Conservation (phyloP, 805 yeast species). For the Barnettozyma populi region DNA sequence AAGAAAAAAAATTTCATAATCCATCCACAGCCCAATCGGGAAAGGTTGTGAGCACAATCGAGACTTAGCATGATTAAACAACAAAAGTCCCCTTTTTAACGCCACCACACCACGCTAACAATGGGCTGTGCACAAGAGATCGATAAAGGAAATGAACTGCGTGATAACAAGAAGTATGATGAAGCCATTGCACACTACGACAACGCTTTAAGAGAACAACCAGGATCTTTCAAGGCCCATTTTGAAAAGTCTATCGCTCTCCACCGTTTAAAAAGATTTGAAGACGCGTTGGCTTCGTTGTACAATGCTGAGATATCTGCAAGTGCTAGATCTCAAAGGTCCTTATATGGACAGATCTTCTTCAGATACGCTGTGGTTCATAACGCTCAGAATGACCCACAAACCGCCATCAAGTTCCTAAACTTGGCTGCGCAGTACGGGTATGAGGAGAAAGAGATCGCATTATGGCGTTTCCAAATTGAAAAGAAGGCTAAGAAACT, state of each 20-base stretch:
- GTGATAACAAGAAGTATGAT: constrained; percentile 35
- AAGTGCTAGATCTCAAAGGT: constrained; percentile 35
- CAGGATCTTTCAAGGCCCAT: constrained; percentile 40
- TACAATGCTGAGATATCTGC: constrained; percentile 41
- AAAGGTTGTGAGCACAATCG: not conserved
- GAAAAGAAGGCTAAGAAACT: constrained; percentile 17
- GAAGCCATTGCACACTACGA: constrained; percentile 37
- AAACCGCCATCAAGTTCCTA: constrained; percentile 37
- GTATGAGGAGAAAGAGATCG: constrained; percentile 24
- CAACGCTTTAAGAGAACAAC: constrained; percentile 35
- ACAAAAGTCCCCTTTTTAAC: not conserved
- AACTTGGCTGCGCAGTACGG: constrained; percentile 34
- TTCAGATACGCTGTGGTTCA: constrained; percentile 38
- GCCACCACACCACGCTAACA: not conserved
- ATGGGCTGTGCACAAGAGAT: constrained; percentile 33
- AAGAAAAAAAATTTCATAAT: constrained; percentile 2
- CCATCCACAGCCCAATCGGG: constrained; percentile 8
- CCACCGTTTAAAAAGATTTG: constrained; percentile 37
- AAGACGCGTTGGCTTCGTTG: constrained; percentile 38
- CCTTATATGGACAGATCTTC: constrained; percentile 39
- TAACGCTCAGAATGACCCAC: constrained; percentile 34
- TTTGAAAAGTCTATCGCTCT: constrained; percentile 40
- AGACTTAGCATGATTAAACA: too few relatives aligned
- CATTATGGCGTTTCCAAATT: constrained; percentile 19
- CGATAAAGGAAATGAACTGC: constrained; percentile 32